A percentile compares a stretch with the other conserved stretches of the same genome.
Evolutionary conservation across 2,329 filamentous ascomycete species (phyloP).

Genomic region (Whalleya microplaca): DNA sequence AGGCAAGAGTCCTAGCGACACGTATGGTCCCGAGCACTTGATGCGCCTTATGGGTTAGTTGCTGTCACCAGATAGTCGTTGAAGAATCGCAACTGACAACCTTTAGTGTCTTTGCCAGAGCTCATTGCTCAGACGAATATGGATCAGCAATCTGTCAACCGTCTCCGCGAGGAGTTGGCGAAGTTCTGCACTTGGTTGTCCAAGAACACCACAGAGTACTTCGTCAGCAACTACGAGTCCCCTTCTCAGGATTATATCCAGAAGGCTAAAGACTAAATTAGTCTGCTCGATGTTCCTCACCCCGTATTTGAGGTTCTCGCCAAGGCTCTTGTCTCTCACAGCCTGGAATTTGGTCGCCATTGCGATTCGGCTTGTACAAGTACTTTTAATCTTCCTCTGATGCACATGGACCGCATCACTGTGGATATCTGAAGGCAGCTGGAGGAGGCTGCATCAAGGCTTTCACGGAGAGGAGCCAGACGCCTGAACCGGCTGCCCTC

Average conservation of each 20-base stretch:
- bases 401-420: not conserved
- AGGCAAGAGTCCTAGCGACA: slow-evolving; percentile 74
- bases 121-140: slow-evolving; percentile 97
- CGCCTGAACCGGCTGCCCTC: not conserved
- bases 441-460: not conserved
- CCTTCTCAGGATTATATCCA: slow-evolving; percentile 74
- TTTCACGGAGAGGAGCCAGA: not conserved
- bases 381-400: not conserved
- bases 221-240: slow-evolving; percentile 75
- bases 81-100: slow-evolving; percentile 12
- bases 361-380: not conserved
- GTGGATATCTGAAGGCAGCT: not conserved
- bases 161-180: slow-evolving; percentile 84
- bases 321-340: too few relatives aligned
- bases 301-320: too few relatives aligned
- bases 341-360: too few relatives aligned
- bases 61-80: not conserved
- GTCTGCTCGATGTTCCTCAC: too few relatives aligned
- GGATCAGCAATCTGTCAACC: slow-evolving; percentile 87
- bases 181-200: slow-evolving; percentile 87
- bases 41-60: slow-evolving; percentile 81
- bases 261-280: slow-evolving; percentile 55
- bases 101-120: slow-evolving; percentile 82
- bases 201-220: slow-evolving; percentile 76
- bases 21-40: slow-evolving; percentile 93